Percentiles rank a stretch among this genome's conserved stretches.
Conservation (phyloP, 192 early-diverging fungal species). For the Fimicolochytrium jonesii region DNA sequence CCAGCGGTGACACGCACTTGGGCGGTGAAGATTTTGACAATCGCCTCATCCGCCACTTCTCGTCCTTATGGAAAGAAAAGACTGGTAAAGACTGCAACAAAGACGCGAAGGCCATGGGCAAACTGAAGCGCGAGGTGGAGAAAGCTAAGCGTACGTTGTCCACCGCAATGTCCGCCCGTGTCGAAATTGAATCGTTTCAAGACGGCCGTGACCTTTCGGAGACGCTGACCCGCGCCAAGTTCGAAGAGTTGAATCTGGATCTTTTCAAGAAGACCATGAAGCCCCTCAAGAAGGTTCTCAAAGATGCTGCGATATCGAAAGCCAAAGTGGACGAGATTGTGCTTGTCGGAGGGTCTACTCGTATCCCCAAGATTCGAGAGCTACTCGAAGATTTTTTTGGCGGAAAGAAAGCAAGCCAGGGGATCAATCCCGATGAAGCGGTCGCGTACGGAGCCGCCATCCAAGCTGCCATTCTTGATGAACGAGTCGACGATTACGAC, state of each 20-base stretch:
- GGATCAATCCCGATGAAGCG: slow-evolving; percentile 96
- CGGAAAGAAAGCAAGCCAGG: slow-evolving; percentile 85
- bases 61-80: slow-evolving; percentile 62
- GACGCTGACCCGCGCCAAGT: slow-evolving; percentile 76
- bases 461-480: slow-evolving; percentile 82
- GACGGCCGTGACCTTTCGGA: slow-evolving; percentile 74
- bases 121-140: too few relatives aligned
- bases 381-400: slow-evolving; percentile 88
- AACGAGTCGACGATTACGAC: slow-evolving; percentile 44
- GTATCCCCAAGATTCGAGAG: slow-evolving; percentile 91
- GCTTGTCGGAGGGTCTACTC: slow-evolving; percentile 92
- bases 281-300: slow-evolving; percentile 67
- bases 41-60: slow-evolving; percentile 55
- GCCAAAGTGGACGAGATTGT: slow-evolving; percentile 92
- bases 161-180: slow-evolving; percentile 63
- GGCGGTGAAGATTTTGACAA: slow-evolving; percentile 64
- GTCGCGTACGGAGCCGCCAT: slow-evolving; percentile 95
- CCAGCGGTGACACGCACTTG: slow-evolving; percentile 77
- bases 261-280: slow-evolving; percentile 67
- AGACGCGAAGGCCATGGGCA: slow-evolving; percentile 72
- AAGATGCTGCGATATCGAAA: too few relatives aligned
- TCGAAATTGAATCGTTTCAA: slow-evolving; percentile 77
- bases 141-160: slow-evolving; percentile 70
- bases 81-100: slow-evolving; percentile 68
- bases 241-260: slow-evolving; percentile 68